phyloP scores from a whole-genome alignment of 2,329 filamentous ascomycete species.

The Arthrobotrys entomopaga region DNA sequence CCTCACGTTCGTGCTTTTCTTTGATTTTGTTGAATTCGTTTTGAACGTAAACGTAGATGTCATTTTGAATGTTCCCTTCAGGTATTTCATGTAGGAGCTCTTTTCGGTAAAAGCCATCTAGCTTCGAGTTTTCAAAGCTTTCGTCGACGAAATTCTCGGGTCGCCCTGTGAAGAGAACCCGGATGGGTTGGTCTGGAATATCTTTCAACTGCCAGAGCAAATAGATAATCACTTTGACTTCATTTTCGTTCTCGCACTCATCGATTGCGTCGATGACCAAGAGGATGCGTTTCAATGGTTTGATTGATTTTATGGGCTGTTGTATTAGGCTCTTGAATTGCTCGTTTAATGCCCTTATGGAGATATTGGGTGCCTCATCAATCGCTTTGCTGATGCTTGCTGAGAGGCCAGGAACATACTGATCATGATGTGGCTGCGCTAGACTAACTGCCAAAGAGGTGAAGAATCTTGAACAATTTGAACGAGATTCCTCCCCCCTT shows the following conservation, averaged over 20 bases:
- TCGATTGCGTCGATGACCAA: slow-evolving; percentile 60
- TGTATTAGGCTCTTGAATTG: neutral
- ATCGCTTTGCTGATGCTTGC: neutral
- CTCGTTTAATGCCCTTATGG: neutral
- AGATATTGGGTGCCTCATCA: neutral
- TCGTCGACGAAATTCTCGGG: slow-evolving; percentile 55
- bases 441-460: slow-evolving; percentile 6
- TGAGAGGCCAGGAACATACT: neutral
- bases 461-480: neutral
- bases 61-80: slow-evolving; percentile 2
- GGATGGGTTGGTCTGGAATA: slow-evolving; percentile 33
- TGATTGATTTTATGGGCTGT: neutral
- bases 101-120: neutral
- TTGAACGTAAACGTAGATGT: neutral
- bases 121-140: slow-evolving; percentile 30
- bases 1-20: neutral
- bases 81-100: neutral
- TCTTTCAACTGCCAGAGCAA: slow-evolving; percentile 56
- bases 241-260: slow-evolving; percentile 58
- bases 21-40: slow-evolving; percentile 1
- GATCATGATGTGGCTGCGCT: neutral
- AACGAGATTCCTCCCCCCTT: neutral
- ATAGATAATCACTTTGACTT: slow-evolving; percentile 58
- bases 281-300: neutral
- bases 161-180: slow-evolving; percentile 57